A percentile compares a stretch with the other conserved stretches of the same genome.
Evolutionary conservation across 2,329 filamentous ascomycete genomes (phyloP).

Genomic region (Fusarium sp.): DNA sequence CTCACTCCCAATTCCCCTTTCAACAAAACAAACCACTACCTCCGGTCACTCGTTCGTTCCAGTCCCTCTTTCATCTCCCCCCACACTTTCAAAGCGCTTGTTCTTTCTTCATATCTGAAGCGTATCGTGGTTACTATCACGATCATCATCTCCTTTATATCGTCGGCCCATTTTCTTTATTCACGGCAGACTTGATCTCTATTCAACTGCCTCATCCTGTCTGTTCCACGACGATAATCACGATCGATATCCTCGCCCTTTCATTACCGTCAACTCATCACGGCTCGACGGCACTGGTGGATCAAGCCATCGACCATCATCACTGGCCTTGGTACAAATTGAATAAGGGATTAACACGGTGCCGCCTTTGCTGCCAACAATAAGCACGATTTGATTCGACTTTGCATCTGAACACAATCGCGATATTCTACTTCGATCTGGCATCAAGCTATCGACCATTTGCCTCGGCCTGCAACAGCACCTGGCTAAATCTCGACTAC

Average conservation of each 20-base stretch:
- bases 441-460: background rate
- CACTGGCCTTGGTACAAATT: background rate
- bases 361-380: background rate
- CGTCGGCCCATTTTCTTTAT: conserved; percentile 35
- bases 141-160: conserved; percentile 34
- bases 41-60: conserved; percentile 56
- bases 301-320: conserved; percentile 22
- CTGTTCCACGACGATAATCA: conserved; percentile 36
- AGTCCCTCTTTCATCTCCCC: conserved; percentile 56
- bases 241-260: conserved; percentile 8
- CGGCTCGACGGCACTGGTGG: conserved; percentile 30
- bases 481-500: background rate
- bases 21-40: conserved; percentile 59
- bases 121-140: conserved; percentile 40
- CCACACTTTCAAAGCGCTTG: conserved; percentile 49
- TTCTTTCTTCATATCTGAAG: conserved; percentile 38
- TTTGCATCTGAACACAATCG: too few species aligned
- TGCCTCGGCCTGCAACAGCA: background rate
- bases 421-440: background rate
- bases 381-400: conserved; percentile 26
- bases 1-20: conserved; percentile 54
- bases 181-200: conserved; percentile 37
- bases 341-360: conserved; percentile 15
- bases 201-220: conserved; percentile 32
- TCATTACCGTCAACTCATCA: conserved; percentile 3